These are phyloP conservation scores for Pseudopithomyces maydicus DNA, from an alignment of 2,329 filamentous ascomycete species.

Conservation along the genomic window DNA sequence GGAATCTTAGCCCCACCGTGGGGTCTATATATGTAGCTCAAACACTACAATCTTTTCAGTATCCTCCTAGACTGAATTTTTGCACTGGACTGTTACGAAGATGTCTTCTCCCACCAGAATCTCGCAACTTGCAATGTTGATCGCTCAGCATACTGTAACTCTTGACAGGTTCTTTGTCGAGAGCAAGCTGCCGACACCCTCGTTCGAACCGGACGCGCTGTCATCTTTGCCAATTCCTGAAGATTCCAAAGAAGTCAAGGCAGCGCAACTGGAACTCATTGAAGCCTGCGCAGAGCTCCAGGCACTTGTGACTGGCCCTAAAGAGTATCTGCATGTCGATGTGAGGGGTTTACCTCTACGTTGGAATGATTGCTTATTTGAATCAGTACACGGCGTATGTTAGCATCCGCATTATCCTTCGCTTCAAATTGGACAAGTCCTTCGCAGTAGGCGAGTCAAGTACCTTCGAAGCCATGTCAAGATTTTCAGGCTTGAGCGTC, in stretches of 20 bases:
- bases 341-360: background rate
- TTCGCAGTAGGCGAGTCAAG: background rate
- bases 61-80: too few relatives aligned
- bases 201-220: constrained; percentile 5
- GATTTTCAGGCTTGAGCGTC: background rate
- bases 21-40: too few relatives aligned
- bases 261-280: background rate
- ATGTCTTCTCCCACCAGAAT: constrained; percentile 7
- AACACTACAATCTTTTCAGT: too few relatives aligned
- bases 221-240: background rate
- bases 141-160: constrained; percentile 4
- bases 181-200: constrained; percentile 8
- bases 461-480: background rate
- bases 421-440: background rate
- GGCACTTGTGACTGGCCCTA: constrained; percentile 6
- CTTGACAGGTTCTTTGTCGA: constrained; percentile 1
- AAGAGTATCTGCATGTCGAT: background rate
- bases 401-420: background rate
- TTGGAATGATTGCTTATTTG: background rate
- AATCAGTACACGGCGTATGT: background rate
- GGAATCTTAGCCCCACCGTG: too few relatives aligned
- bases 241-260: constrained; percentile 1
- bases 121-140: constrained; percentile 6
- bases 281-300: constrained; percentile 8
- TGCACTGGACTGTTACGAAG: too few relatives aligned